Percentiles rank a stretch among this genome's conserved stretches.
Conservation (phyloP, 1,284 basidiomycete genomes). For the Cryptococcus amylolentus region DNA sequence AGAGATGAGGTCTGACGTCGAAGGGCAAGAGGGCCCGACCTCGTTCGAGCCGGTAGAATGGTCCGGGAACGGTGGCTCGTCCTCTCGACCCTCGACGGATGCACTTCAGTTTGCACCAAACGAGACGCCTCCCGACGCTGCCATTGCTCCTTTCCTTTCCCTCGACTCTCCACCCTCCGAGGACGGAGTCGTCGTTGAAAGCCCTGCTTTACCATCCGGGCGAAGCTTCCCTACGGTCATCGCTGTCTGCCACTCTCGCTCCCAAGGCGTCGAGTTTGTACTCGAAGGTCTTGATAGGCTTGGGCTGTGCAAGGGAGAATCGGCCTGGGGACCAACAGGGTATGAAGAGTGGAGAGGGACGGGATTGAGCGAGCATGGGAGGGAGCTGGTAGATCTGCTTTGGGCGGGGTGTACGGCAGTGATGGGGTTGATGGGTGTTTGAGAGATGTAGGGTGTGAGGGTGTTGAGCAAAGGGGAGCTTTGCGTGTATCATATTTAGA, state of each 20-base stretch:
- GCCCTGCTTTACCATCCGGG: conserved; percentile 20
- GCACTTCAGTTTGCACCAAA: not conserved
- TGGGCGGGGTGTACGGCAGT: conserved; percentile 48
- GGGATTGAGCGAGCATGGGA: conserved; percentile 44
- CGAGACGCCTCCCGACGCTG: not conserved
- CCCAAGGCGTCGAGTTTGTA: conserved; percentile 49
- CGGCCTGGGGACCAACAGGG: conserved; percentile 49
- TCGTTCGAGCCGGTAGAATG: conserved; percentile 4
- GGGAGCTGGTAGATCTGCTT: conserved; percentile 43
- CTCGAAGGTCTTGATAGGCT: conserved; percentile 48
- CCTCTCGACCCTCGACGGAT: too few relatives aligned
- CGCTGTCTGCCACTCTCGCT: conserved; percentile 48
- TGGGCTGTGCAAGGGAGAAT: conserved; percentile 46
- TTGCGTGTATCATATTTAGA: not conserved
- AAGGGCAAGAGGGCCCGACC: not conserved
- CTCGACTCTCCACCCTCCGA: not conserved
- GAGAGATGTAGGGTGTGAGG: not conserved
- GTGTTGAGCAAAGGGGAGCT: not conserved
- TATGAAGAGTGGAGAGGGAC: conserved; percentile 50
- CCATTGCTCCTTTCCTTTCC: conserved; percentile 3
- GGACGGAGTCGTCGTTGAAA: not conserved
- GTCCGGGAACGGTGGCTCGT: conserved; percentile 3
- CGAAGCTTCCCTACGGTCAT: conserved; percentile 49
- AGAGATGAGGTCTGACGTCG: conserved; percentile 30
- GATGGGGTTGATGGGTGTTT: conserved; percentile 31